Evolutionary conservation across 306 rosid species (phyloP), one percentile per base, ranked within the genome.

Genomic region (Nissolia schottii): DNA sequence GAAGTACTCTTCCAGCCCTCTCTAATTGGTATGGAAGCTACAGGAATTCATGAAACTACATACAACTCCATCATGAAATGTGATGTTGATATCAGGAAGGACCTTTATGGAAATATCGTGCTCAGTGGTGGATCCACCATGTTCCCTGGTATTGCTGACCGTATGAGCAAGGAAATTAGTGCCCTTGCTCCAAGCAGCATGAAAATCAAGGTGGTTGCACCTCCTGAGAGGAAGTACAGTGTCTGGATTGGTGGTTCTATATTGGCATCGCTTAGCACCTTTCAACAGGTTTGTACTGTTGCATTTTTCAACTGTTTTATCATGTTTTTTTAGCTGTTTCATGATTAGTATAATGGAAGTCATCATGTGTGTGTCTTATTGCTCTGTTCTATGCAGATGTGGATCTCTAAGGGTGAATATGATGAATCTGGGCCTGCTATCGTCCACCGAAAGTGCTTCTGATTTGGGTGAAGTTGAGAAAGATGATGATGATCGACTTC

Each of bases 221-320:
- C 93, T 72, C 93, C 93, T 0, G 93, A 88, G 76, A 83, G 93
- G 58, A 88, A 88, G 64, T 88, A 85, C 82, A 88, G 93, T 85
- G 93, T 88, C 66, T 88, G 93, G 93, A 88, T 88, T 27, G 93
- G 93, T 83, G 93, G 93, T 29, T 88, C 93, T 43, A 88, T 88
- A 79, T 77, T 88, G 54, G 93, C 93, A 79, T 88, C 93, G 37
- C 93, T 88, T 37, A 88, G 93, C 68, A 85, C 93, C 73, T 88
- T 88, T 72, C 93, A 88, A 72, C 93, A 88, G 93, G 93, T 85
- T 46, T 38, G 51, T 28, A 35, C 16, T 8, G 28, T 35, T 59
- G 7, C 60, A 54, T 34, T 61, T 25, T 8, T 67, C 48, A 4
- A 25, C 15, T 24, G 6, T 16, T 50, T 40, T 5, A 1, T 4